phyloP scores from a whole-genome alignment of 495 filamentous ascomycete genomes.

The Penicillium samsonianum region DNA sequence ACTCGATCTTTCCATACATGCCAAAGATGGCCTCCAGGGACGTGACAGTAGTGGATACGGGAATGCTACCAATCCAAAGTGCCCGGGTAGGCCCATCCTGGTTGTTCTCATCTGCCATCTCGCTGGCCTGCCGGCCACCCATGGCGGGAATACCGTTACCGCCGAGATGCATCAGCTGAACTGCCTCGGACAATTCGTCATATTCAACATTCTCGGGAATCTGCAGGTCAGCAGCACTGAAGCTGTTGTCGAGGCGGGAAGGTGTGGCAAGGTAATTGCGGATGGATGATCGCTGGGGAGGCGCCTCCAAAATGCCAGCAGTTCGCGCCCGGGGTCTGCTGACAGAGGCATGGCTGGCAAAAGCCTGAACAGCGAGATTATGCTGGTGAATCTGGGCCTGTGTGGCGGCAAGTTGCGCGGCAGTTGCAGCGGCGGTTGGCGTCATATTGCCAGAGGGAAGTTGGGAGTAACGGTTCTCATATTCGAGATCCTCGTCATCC shows the following conservation, averaged over 20 bases:
- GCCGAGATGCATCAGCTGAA: slow-evolving; percentile 76
- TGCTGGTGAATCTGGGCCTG: slow-evolving; percentile 91
- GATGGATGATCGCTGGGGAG: slow-evolving; percentile 68
- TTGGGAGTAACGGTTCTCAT: slow-evolving; percentile 56
- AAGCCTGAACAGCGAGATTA: slow-evolving; percentile 90
- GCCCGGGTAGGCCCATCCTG: slow-evolving; percentile 90
- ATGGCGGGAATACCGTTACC: slow-evolving; percentile 59
- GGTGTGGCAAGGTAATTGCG: slow-evolving; percentile 74
- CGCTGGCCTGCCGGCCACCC: slow-evolving; percentile 42
- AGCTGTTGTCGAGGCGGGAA: slow-evolving; percentile 80
- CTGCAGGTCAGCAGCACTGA: slow-evolving; percentile 76
- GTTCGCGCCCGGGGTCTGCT: slow-evolving; percentile 85
- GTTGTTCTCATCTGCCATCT: slow-evolving; percentile 66
- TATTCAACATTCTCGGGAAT: slow-evolving; percentile 73
- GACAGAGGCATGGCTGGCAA: slow-evolving; percentile 75
- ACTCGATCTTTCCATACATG: slow-evolving; percentile 85
- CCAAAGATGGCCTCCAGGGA: slow-evolving; percentile 93
- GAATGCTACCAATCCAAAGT: slow-evolving; percentile 96
- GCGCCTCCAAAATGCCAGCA: slow-evolving; percentile 86
- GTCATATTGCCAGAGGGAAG: slow-evolving; percentile 70
- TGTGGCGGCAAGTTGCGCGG: slow-evolving; percentile 73
- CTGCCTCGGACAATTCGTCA: slow-evolving; percentile 69
- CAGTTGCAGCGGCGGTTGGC: slow-evolving; percentile 66
- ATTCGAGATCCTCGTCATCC: slow-evolving; percentile 86
- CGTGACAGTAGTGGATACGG: slow-evolving; percentile 93